phyloP scores from a whole-genome alignment of 1,284 basidiomycete species.

The Ceratobasidium papillatum region DNA sequence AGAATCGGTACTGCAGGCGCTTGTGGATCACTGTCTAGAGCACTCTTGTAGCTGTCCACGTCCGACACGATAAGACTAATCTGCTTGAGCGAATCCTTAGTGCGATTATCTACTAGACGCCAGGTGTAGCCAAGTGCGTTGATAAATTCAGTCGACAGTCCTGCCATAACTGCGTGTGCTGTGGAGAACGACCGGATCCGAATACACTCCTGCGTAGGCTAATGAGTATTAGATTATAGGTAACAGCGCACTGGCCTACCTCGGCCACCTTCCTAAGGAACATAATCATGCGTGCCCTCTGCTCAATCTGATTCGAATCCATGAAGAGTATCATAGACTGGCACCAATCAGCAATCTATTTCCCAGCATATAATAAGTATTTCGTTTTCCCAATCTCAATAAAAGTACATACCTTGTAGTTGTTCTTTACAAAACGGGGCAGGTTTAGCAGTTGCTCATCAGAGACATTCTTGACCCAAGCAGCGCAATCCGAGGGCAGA shows the following conservation, averaged over 20 bases:
- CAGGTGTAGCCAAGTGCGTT: constrained; percentile 30
- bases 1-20: constrained; percentile 23
- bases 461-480: constrained; percentile 30
- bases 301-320: constrained; percentile 23
- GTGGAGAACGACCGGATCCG: constrained; percentile 28
- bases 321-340: constrained; percentile 31
- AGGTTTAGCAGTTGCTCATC: constrained; percentile 29
- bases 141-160: constrained; percentile 17
- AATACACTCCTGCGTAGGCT: constrained; percentile 10
- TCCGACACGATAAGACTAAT: constrained; percentile 22
- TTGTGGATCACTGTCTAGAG: not conserved
- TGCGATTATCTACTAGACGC: constrained; percentile 32
- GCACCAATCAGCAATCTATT: constrained; percentile 34
- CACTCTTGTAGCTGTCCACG: constrained; percentile 19
- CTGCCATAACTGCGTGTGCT: constrained; percentile 35
- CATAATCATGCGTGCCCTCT: constrained; percentile 20
- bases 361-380: not conserved
- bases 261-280: constrained; percentile 26
- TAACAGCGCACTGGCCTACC: not conserved
- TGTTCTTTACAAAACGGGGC: constrained; percentile 14
- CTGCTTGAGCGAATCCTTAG: constrained; percentile 28
- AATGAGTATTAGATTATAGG: not conserved
- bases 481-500: constrained; percentile 16
- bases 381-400: not conserved
- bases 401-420: constrained; percentile 6